A percentile compares a stretch with the other conserved stretches of the same genome.
phyloP scores from a whole-genome alignment of 2,329 filamentous ascomycete genomes.

The Ascochyta pisi region DNA sequence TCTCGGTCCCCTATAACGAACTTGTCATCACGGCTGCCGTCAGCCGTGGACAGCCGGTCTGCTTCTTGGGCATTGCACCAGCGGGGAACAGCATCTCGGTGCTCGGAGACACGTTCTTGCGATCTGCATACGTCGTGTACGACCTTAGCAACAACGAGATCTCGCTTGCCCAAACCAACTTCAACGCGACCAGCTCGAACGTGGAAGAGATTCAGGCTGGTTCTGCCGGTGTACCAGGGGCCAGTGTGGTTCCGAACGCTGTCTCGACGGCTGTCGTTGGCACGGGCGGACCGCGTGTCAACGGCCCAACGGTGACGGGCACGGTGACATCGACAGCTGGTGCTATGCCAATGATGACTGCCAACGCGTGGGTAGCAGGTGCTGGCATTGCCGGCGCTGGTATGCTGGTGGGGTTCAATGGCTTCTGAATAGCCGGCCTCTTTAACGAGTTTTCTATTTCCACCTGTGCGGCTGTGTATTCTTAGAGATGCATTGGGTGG shows the following conservation, averaged over 20 bases:
- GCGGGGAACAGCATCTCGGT: conserved; percentile 57
- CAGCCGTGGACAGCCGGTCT: conserved; percentile 50
- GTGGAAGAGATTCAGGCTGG: conserved; percentile 63
- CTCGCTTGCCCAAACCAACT: conserved; percentile 66
- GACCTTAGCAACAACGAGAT: conserved; percentile 67
- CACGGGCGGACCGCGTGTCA: conserved; percentile 55
- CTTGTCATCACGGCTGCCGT: conserved; percentile 61
- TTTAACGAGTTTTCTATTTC: too few species aligned
- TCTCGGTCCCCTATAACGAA: conserved; percentile 63
- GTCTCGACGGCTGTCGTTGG: conserved; percentile 56
- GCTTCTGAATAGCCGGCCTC: conserved; percentile 24
- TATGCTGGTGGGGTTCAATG: conserved; percentile 42
- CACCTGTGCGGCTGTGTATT: too few species aligned
- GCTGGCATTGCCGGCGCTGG: conserved; percentile 41
- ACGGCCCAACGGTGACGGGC: conserved; percentile 33
- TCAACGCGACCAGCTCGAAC: conserved; percentile 60
- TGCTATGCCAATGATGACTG: conserved; percentile 32
- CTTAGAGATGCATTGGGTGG: too few species aligned
- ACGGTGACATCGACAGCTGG: conserved; percentile 24
- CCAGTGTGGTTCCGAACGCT: conserved; percentile 59
- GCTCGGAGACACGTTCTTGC: conserved; percentile 68
- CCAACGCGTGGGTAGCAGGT: conserved; percentile 39
- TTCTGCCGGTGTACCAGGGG: conserved; percentile 58
- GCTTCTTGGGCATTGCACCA: conserved; percentile 59
- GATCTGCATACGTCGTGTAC: conserved; percentile 69